These are phyloP conservation scores for Lentinula guzmanii DNA, from an alignment of 768 basidiomycete genomes.

Conservation along the genomic window DNA sequence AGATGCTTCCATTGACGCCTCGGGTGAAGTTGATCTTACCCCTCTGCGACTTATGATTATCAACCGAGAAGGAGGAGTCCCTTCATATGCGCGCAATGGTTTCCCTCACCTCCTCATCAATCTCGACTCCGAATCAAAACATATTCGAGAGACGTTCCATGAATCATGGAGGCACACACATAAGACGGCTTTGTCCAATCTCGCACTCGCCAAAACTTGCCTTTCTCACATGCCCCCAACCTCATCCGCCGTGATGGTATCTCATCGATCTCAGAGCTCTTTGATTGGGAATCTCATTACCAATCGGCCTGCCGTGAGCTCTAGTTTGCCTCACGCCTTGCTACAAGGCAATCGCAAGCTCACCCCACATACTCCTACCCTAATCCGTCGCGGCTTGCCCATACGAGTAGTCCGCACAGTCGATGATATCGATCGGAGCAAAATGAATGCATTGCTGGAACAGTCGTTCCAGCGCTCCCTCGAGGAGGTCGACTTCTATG, in stretches of 20 bases:
- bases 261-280: constrained; percentile 91
- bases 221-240: constrained; percentile 88
- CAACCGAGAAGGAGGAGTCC: constrained; percentile 93
- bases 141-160: constrained; percentile 84
- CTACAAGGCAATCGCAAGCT: constrained; percentile 83
- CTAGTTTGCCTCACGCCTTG: constrained; percentile 90
- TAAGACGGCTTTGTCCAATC: constrained; percentile 82
- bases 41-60: constrained; percentile 97
- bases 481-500: constrained; percentile 70
- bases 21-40: constrained; percentile 71
- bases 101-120: constrained; percentile 96
- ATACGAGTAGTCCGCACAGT: constrained; percentile 73
- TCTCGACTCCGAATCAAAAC: constrained; percentile 76
- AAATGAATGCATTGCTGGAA: constrained; percentile 80
- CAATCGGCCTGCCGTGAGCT: constrained; percentile 94
- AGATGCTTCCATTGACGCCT: constrained; percentile 28
- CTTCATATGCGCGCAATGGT: constrained; percentile 93
- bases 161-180: constrained; percentile 69
- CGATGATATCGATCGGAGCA: constrained; percentile 65
- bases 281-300: constrained; percentile 97
- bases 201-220: constrained; percentile 80
- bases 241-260: constrained; percentile 95
- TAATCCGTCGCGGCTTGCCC: constrained; percentile 83
- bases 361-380: constrained; percentile 87
- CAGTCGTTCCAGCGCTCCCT: constrained; percentile 77